phyloP scores from a whole-genome alignment of 768 basidiomycete genomes.

The Inosperma sp. region DNA sequence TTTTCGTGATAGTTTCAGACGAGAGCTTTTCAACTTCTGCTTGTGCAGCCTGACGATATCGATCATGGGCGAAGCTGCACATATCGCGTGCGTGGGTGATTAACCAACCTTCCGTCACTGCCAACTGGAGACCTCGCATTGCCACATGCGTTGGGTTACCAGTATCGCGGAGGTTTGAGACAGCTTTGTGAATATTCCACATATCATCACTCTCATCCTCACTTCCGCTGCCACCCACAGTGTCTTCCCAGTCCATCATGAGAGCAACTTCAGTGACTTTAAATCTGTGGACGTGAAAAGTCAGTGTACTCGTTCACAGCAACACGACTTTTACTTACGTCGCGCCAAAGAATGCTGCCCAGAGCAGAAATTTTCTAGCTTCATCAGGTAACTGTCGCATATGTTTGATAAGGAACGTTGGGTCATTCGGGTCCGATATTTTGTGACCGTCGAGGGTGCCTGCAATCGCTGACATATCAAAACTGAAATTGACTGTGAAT shows the following conservation, averaged over 20 bases:
- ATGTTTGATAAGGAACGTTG: constrained; percentile 55
- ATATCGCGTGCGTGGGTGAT: constrained; percentile 68
- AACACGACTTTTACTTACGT: constrained; percentile 41
- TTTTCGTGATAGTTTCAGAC: constrained; percentile 49
- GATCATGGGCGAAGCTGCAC: constrained; percentile 72
- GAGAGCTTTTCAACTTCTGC: constrained; percentile 52
- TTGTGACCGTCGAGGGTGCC: constrained; percentile 48
- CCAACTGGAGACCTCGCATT: constrained; percentile 64
- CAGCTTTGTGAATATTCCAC: constrained; percentile 51
- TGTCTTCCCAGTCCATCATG: constrained; percentile 72
- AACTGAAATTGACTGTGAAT: constrained; percentile 31
- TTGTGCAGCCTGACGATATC: constrained; percentile 69
- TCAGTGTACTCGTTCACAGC: neutral
- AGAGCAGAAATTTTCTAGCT: constrained; percentile 60
- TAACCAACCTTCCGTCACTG: constrained; percentile 70
- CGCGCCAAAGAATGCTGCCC: constrained; percentile 72
- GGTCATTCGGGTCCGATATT: constrained; percentile 56
- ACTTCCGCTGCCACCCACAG: constrained; percentile 45
- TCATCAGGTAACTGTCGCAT: constrained; percentile 59
- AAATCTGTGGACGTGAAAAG: constrained; percentile 40
- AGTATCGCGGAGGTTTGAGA: constrained; percentile 43
- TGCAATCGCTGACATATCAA: constrained; percentile 54
- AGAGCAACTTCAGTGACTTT: constrained; percentile 68
- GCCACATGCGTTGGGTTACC: constrained; percentile 47
- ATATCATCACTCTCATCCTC: constrained; percentile 50